Conservation (phyloP, 169 alveolate species). For the Blepharisma undulans region DNA sequence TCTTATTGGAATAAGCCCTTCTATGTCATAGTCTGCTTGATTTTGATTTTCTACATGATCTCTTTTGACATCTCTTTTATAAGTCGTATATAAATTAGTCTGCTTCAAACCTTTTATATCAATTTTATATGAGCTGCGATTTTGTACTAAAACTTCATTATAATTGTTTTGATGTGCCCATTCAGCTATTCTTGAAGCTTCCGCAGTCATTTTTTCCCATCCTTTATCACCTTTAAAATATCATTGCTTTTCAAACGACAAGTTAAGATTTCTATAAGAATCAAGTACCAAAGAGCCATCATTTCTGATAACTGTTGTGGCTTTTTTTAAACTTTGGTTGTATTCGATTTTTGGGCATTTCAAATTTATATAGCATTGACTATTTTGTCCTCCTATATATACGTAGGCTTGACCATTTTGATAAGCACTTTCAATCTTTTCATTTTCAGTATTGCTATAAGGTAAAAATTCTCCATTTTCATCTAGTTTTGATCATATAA, state of each 20-base stretch:
- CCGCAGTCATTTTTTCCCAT: neutral
- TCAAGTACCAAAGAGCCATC: neutral
- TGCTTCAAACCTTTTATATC: neutral
- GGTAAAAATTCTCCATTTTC: neutral
- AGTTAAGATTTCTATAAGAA: neutral
- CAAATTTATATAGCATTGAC: neutral
- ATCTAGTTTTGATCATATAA: neutral
- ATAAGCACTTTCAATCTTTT: neutral
- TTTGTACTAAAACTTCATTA: neutral
- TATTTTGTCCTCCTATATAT: neutral
- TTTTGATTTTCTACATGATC: too few relatives aligned
- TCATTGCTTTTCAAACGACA: neutral
- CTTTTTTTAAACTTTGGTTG: neutral
- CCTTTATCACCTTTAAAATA: neutral
- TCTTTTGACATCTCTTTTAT: neutral
- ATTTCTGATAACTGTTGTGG: neutral
- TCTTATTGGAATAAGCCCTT: too few relatives aligned
- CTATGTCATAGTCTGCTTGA: too few relatives aligned
- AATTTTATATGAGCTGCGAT: neutral
- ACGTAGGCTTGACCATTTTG: neutral
- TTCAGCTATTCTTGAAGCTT: neutral
- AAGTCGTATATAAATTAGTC: neutral
- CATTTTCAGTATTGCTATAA: neutral
- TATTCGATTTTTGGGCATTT: neutral
- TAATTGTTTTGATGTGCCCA: neutral